Base-by-base conservation (phyloP, 2,329 filamentous ascomycete genomes). In the Colletotrichum somersetense region DNA sequence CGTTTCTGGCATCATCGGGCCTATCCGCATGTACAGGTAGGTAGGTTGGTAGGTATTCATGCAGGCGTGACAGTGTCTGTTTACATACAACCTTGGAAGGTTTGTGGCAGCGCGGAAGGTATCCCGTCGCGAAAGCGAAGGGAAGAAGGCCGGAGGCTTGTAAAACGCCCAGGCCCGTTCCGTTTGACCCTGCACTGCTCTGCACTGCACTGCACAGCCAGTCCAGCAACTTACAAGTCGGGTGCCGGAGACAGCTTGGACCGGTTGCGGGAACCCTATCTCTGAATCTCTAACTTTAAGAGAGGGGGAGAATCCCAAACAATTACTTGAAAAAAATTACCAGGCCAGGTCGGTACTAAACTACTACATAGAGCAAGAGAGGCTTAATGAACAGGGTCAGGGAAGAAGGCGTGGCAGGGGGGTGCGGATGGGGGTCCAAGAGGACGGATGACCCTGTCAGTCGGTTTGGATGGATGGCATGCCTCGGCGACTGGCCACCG, bases 401-500 rank as follows among this genome's bases (percentile, higher is more conserved):
- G 53, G 52, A 20, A 33, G 50, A 33, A 26, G 48, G n/a, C 11
- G 12, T 12, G 48, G 48, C 48, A 52, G 48, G 48, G 48, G 23
- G 52, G 18, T 30, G 30, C 10, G 44, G 8, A 46, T 46, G 44
- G 44, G 44, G 44, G 30, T 46, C 53, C 53, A 33, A 44, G 26
- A 20, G 58, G 35, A 44, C n/a, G 55, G 62, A 46, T 30, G 26
- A 35, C 35, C 53, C 53, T 67, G 61, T 26, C 33, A 62, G 33
- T 12, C 61, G 46, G 40, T 26, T 50, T 53, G 30, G 48, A 53
- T 40, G 35, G 26, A 61, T 44, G 42, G 42, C 42, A 58, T 8
- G 20, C 61, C 64, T 68, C 69, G 69, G 65, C 65, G 65, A 64
- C 69, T 58, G 65, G 69, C 56, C 65, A 72, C 69, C 69, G 69